Percentiles rank a stretch among this genome's conserved stretches.
Evolutionary conservation across 441 rosid genomes (phyloP).

Genomic region (Bruguiera hainesii): DNA sequence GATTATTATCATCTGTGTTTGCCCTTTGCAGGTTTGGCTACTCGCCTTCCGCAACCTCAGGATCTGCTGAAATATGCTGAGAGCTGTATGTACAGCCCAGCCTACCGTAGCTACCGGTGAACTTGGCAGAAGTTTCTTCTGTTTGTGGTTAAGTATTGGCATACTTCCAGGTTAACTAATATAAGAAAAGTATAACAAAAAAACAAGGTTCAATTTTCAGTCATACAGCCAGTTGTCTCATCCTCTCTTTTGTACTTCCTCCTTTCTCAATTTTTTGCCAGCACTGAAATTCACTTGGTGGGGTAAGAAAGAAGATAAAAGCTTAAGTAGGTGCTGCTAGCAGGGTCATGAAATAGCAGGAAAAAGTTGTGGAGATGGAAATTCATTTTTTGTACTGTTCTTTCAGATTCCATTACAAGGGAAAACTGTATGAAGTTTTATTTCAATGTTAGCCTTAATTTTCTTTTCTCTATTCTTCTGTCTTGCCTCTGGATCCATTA

Average conservation of each 20-base stretch:
- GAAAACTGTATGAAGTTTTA: no score
- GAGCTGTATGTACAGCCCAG: constrained; percentile 76
- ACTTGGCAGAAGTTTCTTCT: not conserved
- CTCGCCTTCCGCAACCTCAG: constrained; percentile 63
- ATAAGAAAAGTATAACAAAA: not conserved
- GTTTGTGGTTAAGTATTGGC: not conserved
- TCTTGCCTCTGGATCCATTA: no score
- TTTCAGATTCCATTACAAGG: no score
- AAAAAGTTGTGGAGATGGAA: constrained; percentile 2
- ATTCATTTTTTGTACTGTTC: not conserved
- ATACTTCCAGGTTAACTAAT: not conserved
- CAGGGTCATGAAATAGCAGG: constrained; percentile 11
- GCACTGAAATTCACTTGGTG: constrained; percentile 14
- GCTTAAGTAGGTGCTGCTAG: constrained; percentile 21
- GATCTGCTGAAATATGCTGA: constrained; percentile 67
- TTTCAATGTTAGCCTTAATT: no score
- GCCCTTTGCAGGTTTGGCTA: constrained; percentile 50
- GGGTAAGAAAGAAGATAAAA: not conserved
- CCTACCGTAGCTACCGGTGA: constrained; percentile 52
- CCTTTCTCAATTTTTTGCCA: not conserved
- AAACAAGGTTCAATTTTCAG: not conserved
- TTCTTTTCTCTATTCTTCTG: no score
- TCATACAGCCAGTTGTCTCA: not conserved
- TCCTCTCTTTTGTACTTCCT: not conserved
- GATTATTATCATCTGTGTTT: not conserved